phyloP scores from a whole-genome alignment of 2,329 filamentous ascomycete genomes.

The Aspergillus aculeatinus region DNA sequence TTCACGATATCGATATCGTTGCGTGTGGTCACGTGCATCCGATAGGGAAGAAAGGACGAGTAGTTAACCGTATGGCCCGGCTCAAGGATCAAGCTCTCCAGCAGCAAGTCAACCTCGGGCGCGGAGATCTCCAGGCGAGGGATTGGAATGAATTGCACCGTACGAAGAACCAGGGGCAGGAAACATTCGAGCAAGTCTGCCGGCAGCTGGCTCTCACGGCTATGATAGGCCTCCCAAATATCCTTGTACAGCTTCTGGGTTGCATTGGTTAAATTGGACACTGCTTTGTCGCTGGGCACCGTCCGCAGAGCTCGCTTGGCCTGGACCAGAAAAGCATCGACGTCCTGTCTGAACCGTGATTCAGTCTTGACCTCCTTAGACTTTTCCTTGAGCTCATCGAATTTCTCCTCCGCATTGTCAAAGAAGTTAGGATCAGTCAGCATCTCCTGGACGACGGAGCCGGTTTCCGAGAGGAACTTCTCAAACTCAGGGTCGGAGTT shows the following conservation, averaged over 20 bases:
- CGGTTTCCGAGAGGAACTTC: constrained; percentile 69
- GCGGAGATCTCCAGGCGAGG: constrained; percentile 84
- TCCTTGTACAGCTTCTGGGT: constrained; percentile 67
- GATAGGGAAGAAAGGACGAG: constrained; percentile 85
- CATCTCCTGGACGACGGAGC: constrained; percentile 73
- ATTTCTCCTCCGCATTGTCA: constrained; percentile 68
- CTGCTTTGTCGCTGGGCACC: constrained; percentile 68
- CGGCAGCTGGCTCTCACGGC: constrained; percentile 69
- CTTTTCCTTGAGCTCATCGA: constrained; percentile 59
- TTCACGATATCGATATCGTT: constrained; percentile 87
- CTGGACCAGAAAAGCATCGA: constrained; percentile 71
- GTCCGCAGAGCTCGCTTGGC: constrained; percentile 66
- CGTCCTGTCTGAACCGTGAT: constrained; percentile 67
- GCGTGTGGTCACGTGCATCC: constrained; percentile 74
- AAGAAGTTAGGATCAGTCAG: constrained; percentile 85
- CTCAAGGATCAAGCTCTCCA: constrained; percentile 89
- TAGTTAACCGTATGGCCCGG: constrained; percentile 80
- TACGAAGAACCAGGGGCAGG: constrained; percentile 71
- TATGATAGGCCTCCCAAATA: constrained; percentile 64
- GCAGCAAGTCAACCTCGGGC: constrained; percentile 76
- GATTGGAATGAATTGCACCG: constrained; percentile 84
- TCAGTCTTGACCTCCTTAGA: constrained; percentile 60
- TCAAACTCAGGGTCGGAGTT: constrained; percentile 81
- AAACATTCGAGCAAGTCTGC: constrained; percentile 77
- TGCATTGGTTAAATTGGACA: constrained; percentile 67